Evolutionary conservation across 805 yeast genomes (phyloP).

Genomic region (Blastobotrys muscicola): DNA sequence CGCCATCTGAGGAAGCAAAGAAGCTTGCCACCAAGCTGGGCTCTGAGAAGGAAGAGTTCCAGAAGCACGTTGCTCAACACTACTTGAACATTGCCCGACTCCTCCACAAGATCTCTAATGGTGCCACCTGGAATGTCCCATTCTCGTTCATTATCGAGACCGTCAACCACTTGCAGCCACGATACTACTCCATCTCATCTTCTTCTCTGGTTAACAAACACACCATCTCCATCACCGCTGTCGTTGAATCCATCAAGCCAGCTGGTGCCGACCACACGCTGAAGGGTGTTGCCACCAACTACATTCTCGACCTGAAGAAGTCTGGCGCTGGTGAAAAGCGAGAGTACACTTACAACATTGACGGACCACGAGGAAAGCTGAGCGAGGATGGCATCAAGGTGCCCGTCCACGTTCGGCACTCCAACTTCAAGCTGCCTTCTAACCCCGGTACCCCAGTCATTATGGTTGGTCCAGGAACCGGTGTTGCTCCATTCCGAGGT

Average conservation of each 20-base stretch:
- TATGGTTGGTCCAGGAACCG: constrained; percentile 97
- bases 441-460: constrained; percentile 77
- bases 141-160: constrained; percentile 78
- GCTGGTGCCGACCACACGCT: constrained; percentile 33
- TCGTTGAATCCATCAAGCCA: constrained; percentile 58
- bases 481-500: constrained; percentile 97
- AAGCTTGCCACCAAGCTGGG: constrained; percentile 43
- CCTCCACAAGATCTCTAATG: constrained; percentile 50
- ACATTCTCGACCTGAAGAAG: constrained; percentile 62
- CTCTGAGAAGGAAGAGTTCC: constrained; percentile 60
- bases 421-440: constrained; percentile 87
- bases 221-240: constrained; percentile 77
- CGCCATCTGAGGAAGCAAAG: constrained; percentile 57
- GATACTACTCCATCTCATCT: constrained; percentile 93
- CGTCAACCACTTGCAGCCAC: constrained; percentile 75
- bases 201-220: constrained; percentile 71
- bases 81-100: constrained; percentile 71
- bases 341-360: constrained; percentile 53
- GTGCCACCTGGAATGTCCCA: constrained; percentile 73
- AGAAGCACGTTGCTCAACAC: constrained; percentile 48
- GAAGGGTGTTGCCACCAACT: constrained; percentile 86
- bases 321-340: constrained; percentile 40
- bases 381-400: constrained; percentile 40
- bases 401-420: constrained; percentile 90
- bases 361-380: constrained; percentile 66